phyloP scores from a whole-genome alignment of 306 rosid genomes.

The Malus asiatica region DNA sequence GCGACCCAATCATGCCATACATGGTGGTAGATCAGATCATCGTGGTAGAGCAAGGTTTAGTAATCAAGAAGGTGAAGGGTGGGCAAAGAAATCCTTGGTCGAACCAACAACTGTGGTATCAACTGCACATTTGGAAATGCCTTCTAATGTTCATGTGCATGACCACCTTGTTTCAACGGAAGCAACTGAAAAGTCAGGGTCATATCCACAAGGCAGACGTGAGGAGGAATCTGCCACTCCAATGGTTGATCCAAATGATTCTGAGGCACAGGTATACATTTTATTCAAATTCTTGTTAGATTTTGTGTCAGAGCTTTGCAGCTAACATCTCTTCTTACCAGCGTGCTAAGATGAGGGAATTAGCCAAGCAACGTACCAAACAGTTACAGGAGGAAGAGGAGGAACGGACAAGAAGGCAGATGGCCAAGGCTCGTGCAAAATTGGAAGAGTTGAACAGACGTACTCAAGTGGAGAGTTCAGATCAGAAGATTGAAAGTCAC shows the following conservation, averaged over 20 bases:
- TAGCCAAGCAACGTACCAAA: slow-evolving; percentile 69
- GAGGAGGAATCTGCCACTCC: slow-evolving; percentile 45
- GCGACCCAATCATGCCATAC: slow-evolving; percentile 51
- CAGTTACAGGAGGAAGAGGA: slow-evolving; percentile 90
- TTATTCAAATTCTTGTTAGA: slow-evolving; percentile 15
- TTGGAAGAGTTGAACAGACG: slow-evolving; percentile 74
- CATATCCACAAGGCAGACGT: slow-evolving; percentile 35
- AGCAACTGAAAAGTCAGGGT: slow-evolving; percentile 32
- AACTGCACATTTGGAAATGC: slow-evolving; percentile 29
- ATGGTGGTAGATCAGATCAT: slow-evolving; percentile 50
- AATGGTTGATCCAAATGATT: slow-evolving; percentile 38
- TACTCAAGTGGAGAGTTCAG: slow-evolving; percentile 41
- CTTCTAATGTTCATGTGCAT: slow-evolving; percentile 40
- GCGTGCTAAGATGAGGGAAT: slow-evolving; percentile 65
- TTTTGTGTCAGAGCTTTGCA: slow-evolving; percentile 20
- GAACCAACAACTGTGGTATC: slow-evolving; percentile 35
- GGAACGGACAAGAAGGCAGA: slow-evolving; percentile 67
- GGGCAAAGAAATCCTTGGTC: slow-evolving; percentile 45
- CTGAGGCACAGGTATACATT: slow-evolving; percentile 60
- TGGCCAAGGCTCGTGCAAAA: slow-evolving; percentile 69
- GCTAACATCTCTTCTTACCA: slow-evolving; percentile 21
- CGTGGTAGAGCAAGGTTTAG: slow-evolving; percentile 44
- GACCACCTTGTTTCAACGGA: slow-evolving; percentile 41
- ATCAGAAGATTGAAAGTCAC: slow-evolving; percentile 31
- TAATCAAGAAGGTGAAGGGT: slow-evolving; percentile 50